phyloP scores from a whole-genome alignment of 306 rosid genomes.

The Glycine latifolia region DNA sequence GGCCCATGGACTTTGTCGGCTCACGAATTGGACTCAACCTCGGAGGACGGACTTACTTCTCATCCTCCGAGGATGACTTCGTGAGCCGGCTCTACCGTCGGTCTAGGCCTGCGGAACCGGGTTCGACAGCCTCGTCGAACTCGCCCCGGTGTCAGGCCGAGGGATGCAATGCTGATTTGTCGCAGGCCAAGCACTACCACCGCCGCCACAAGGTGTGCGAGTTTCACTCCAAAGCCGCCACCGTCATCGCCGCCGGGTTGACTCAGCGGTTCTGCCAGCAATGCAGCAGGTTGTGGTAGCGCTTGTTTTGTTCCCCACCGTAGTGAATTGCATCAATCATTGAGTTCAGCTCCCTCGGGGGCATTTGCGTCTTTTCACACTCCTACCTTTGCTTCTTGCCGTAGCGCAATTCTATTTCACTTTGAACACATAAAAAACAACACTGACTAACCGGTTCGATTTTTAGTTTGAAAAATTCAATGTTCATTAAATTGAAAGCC shows the following conservation, averaged over 20 bases:
- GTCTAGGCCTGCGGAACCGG: slow-evolving; percentile 62
- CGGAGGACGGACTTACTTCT: slow-evolving; percentile 90
- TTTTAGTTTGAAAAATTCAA: neutral
- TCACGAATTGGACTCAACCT: slow-evolving; percentile 88
- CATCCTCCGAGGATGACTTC: slow-evolving; percentile 78
- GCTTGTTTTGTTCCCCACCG: neutral
- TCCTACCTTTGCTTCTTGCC: slow-evolving; percentile 12
- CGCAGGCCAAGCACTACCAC: slow-evolving; percentile 94
- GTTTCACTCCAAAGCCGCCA: slow-evolving; percentile 93
- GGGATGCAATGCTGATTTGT: slow-evolving; percentile 94
- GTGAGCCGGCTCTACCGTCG: slow-evolving; percentile 88
- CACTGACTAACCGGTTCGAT: neutral
- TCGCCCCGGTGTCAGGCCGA: slow-evolving; percentile 90
- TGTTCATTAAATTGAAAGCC: neutral
- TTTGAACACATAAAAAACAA: neutral
- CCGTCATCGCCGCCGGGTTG: slow-evolving; percentile 91
- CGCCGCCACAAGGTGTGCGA: slow-evolving; percentile 99
- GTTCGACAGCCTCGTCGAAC: slow-evolving; percentile 48
- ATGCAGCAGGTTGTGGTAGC: slow-evolving; percentile 84
- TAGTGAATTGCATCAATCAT: slow-evolving; percentile 49
- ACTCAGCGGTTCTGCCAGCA: slow-evolving; percentile 99
- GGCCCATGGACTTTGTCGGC: slow-evolving; percentile 67
- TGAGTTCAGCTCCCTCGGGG: slow-evolving; percentile 46
- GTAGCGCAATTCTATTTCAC: slow-evolving; percentile 29
- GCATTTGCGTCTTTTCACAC: slow-evolving; percentile 53